Percentiles rank a stretch among this genome's conserved stretches.
phyloP scores from a whole-genome alignment of 2,329 filamentous ascomycete genomes.

The Ophiostoma sp. region DNA sequence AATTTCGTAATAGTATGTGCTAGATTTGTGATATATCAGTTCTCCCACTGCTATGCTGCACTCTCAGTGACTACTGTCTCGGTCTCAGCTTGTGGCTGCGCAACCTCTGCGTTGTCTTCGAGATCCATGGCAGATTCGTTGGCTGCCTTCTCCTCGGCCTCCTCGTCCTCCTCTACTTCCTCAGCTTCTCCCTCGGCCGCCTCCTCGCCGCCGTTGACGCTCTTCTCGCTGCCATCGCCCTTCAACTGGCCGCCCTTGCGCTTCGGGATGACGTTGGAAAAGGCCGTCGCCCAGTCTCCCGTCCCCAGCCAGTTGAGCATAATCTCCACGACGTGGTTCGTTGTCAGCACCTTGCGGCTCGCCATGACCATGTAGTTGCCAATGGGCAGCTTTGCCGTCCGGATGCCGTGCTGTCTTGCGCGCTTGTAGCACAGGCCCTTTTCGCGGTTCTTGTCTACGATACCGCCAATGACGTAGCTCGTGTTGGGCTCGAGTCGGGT shows the following conservation, averaged over 20 bases:
- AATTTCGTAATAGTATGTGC: neutral
- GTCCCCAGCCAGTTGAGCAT: conserved; percentile 91
- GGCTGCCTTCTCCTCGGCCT: conserved; percentile 12
- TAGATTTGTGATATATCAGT: neutral
- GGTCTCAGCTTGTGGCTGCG: neutral
- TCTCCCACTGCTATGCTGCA: neutral
- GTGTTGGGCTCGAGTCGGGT: conserved; percentile 81
- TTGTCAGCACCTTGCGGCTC: conserved; percentile 80
- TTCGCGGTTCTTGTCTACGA: conserved; percentile 95
- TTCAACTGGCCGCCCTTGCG: conserved; percentile 77
- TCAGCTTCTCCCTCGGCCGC: conserved; percentile 31
- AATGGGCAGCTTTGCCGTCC: conserved; percentile 89
- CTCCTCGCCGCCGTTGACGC: conserved; percentile 33
- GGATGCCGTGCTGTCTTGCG: conserved; percentile 72
- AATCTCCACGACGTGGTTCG: conserved; percentile 95
- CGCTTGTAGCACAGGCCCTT: conserved; percentile 90
- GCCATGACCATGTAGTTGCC: conserved; percentile 93
- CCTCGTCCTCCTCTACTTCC: conserved; percentile 20
- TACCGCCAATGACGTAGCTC: conserved; percentile 88
- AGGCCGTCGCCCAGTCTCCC: conserved; percentile 88
- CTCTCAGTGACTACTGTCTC: neutral
- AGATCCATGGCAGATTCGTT: neutral
- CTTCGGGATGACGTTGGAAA: conserved; percentile 83
- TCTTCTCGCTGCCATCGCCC: conserved; percentile 33
- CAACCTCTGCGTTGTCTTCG: neutral